These are phyloP conservation scores for Ampelocalamus luodianensis DNA, from an alignment of 176 grass and related monocot genomes.

Conservation along the genomic window DNA sequence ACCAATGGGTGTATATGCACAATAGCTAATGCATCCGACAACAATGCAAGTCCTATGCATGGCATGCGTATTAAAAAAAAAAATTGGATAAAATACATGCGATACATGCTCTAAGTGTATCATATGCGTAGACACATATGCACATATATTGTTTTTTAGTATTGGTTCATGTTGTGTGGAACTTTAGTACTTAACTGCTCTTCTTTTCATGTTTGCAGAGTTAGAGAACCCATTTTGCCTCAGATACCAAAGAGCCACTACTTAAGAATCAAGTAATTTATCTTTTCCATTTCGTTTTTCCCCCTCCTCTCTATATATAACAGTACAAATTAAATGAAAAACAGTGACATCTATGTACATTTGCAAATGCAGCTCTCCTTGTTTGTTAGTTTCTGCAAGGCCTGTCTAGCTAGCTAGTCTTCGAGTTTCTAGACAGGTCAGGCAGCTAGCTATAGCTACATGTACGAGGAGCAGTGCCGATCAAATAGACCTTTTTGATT, in stretches of 20 bases:
- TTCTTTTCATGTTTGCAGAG: conserved; percentile 60
- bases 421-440: conserved; percentile 33
- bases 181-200: neutral
- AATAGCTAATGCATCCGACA: conserved; percentile 12
- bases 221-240: conserved; percentile 78
- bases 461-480: conserved; percentile 28
- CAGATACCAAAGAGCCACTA: conserved; percentile 84
- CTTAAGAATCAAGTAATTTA: conserved; percentile 91
- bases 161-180: neutral
- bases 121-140: neutral
- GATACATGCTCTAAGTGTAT: conserved; percentile 6
- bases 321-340: neutral
- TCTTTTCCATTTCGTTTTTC: neutral
- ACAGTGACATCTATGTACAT: neutral
- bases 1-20: neutral
- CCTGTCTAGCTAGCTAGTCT: neutral
- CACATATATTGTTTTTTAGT: too few species aligned
- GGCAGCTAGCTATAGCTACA: neutral
- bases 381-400: conserved; percentile 26
- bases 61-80: neutral
- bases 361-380: conserved; percentile 26
- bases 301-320: neutral
- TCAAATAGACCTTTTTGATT: conserved; percentile 26
- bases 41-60: neutral
- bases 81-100: conserved; percentile 7